Evolutionary conservation across 1,284 basidiomycete genomes (phyloP), one percentile per base, ranked within the genome.

Genomic region (Ceratobasidium theobromae): DNA sequence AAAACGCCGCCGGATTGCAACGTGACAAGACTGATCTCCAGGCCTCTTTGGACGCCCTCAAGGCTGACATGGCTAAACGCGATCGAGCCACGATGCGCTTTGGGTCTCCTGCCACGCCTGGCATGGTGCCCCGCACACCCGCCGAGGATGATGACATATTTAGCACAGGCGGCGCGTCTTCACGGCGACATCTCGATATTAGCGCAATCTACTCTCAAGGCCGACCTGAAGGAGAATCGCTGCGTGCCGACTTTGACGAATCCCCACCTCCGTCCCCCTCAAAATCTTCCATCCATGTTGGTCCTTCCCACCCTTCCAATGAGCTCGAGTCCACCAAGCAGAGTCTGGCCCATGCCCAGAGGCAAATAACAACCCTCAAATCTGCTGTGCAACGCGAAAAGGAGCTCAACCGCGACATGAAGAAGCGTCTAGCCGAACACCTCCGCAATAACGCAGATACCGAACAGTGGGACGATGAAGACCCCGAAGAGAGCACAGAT

Each of bases 1-100:
- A 93, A 76, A 85, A 91, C 66, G 86, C 89, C 0, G 96, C 95
- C 0, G 88, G 91, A 25, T 81, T 98, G 35, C 87, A 89, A 71
- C 85, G 96, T 67, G 95, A 99, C 75, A 95, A 95, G 77, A 88
- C 86, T 43, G 96, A 99, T 72, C 80, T 98, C 12, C 89, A 96
- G 74, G 84, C 87, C 69, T 81, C 87, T 16, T 79, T 98, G 33
- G 90, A 92, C 68, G 79, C 83, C 5, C 78, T 93, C 74, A 91
- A 89, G 75, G 79, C 79, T 0, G 90, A 94, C 55, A 77, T 85
- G 54, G 81, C 82, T 1, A 84, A 86, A 67, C 84, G 84, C 25
- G 82, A 79, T 25, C 79, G 84, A 33, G 79, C 86, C 4, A 75
- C 74, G 69, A 84, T 84, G 40, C 82, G 82, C 45, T 87, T 85